These are phyloP conservation scores for Zanthoxylum bungeanum DNA, from an alignment of 345 rosid species.

Conservation along the genomic window DNA sequence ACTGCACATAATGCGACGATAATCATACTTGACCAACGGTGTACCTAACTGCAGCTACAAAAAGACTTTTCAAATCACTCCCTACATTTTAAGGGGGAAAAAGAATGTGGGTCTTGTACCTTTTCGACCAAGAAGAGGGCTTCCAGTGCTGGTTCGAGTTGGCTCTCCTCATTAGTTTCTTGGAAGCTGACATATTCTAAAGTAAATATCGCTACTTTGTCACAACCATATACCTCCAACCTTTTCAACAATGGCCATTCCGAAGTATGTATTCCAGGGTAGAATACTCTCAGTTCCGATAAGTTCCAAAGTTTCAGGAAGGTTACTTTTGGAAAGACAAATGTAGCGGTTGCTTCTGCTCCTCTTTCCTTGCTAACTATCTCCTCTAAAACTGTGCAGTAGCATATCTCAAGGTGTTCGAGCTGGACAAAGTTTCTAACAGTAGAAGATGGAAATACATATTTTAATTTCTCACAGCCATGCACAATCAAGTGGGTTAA, in stretches of 20 bases:
- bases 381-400: slow-evolving; percentile 1
- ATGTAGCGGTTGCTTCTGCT: neutral
- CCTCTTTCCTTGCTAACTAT: neutral
- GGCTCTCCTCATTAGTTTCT: neutral
- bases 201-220: neutral
- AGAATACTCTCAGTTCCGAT: slow-evolving; percentile 3
- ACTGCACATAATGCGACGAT: neutral
- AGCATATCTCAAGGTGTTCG: neutral
- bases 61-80: neutral
- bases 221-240: slow-evolving; percentile 2
- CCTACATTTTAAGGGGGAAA: neutral
- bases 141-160: neutral
- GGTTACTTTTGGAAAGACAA: slow-evolving; percentile 9
- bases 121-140: neutral
- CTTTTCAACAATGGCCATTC: slow-evolving; percentile 1
- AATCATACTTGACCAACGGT: neutral
- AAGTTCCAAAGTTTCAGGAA: neutral
- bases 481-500: neutral
- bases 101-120: neutral
- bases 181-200: neutral
- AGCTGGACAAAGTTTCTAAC: slow-evolving; percentile 14
- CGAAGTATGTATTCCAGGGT: neutral
- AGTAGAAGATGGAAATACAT: slow-evolving; percentile 14
- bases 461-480: neutral
- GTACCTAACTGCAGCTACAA: neutral